phyloP scores from a whole-genome alignment of 2,329 filamentous ascomycete genomes.

The Scedosporium aurantiacum region DNA sequence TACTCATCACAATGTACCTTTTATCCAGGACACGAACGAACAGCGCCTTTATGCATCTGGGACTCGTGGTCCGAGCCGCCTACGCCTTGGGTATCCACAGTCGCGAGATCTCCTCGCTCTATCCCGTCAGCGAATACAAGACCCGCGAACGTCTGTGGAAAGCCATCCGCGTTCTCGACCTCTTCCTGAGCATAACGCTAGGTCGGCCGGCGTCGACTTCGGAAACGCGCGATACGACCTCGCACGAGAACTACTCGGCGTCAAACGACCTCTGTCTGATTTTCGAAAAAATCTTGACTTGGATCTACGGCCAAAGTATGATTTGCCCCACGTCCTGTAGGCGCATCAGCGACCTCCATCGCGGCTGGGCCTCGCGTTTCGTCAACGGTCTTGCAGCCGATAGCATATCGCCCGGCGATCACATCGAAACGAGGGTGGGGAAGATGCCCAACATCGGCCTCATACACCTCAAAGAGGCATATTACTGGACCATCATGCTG shows the following conservation, averaged over 20 bases:
- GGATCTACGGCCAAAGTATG: constrained; percentile 22
- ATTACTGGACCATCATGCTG: constrained; percentile 27
- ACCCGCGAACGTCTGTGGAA: constrained; percentile 20
- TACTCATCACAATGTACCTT: constrained; percentile 25
- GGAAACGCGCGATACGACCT: constrained; percentile 14
- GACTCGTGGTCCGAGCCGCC: constrained; percentile 25
- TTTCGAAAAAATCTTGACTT: constrained; percentile 23
- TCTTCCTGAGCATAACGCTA: constrained; percentile 22
- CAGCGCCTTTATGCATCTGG: constrained; percentile 26
- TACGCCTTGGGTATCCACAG: constrained; percentile 22
- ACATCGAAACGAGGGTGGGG: constrained; percentile 10
- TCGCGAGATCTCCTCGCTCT: constrained; percentile 16
- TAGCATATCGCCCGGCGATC: constrained; percentile 10
- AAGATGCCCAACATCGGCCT: constrained; percentile 17
- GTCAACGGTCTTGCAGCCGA: constrained; percentile 11
- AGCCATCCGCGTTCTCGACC: constrained; percentile 19
- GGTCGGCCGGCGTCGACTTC: constrained; percentile 22
- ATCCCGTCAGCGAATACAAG: constrained; percentile 10
- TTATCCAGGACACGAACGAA: constrained; percentile 21
- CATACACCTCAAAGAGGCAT: constrained; percentile 23
- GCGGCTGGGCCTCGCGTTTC: constrained; percentile 15
- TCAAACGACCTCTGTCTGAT: constrained; percentile 23
- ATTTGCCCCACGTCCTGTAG: constrained; percentile 16
- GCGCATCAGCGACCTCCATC: constrained; percentile 16
- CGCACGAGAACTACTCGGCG: constrained; percentile 15